Conservation (phyloP, 2,329 filamentous ascomycete species). For the Incumbomyces lentus region DNA sequence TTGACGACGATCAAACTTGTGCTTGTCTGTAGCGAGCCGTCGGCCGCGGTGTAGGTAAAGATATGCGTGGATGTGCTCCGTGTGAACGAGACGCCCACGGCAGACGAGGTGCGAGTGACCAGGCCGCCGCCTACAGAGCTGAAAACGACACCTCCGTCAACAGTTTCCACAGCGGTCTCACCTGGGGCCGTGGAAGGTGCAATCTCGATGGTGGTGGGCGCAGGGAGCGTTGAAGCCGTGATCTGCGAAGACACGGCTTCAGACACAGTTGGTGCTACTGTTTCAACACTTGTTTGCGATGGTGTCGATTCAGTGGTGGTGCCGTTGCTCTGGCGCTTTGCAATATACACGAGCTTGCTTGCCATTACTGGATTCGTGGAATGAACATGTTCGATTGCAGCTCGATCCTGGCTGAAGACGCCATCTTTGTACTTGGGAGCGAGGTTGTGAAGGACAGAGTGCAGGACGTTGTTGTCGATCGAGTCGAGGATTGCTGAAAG, state of each 20-base stretch:
- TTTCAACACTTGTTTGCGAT: constrained; percentile 4
- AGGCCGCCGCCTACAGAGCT: constrained; percentile 23
- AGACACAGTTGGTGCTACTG: constrained; percentile 4
- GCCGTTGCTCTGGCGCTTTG: constrained; percentile 40
- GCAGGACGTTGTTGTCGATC: constrained; percentile 51
- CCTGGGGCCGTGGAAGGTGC: constrained; percentile 15
- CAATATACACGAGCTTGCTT: constrained; percentile 53
- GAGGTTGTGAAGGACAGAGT: constrained; percentile 55
- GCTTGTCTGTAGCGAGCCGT: constrained; percentile 34
- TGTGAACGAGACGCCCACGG: constrained; percentile 19
- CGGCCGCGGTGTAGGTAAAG: constrained; percentile 31
- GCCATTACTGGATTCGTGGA: constrained; percentile 52
- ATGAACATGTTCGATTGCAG: constrained; percentile 54
- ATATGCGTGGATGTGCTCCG: constrained; percentile 31
- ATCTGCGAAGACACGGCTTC: constrained; percentile 15
- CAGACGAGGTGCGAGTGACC: constrained; percentile 21
- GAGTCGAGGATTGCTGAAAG: constrained; percentile 48
- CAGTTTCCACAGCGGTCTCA: constrained; percentile 16
- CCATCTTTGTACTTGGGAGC: constrained; percentile 57
- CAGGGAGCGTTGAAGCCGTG: constrained; percentile 17
- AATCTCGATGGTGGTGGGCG: constrained; percentile 18
- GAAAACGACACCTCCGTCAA: constrained; percentile 22
- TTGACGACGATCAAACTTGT: constrained; percentile 37
- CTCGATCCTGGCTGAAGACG: constrained; percentile 54
- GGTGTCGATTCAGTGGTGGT: constrained; percentile 14